A percentile compares a stretch with the other conserved stretches of the same genome.
Evolutionary conservation across 1,284 basidiomycete genomes (phyloP).

Genomic region (Rhodotorula sp.): DNA sequence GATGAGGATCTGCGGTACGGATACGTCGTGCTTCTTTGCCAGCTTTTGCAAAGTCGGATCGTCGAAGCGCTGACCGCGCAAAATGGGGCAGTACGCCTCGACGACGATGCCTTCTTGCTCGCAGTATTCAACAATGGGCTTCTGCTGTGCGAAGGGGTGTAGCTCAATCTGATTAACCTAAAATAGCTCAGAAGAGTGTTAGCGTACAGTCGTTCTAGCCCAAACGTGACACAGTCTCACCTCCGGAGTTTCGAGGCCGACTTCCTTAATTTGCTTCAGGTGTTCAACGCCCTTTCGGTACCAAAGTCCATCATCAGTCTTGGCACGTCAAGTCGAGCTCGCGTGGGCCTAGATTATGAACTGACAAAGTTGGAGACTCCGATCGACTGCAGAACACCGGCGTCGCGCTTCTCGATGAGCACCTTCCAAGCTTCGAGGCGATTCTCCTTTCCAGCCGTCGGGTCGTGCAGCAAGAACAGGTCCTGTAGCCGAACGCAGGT

Average conservation of each 20-base stretch:
- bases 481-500: slow-evolving; percentile 53
- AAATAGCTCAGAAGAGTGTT: no score
- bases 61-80: slow-evolving; percentile 61
- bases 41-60: slow-evolving; percentile 58
- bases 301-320: not conserved
- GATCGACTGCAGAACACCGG: slow-evolving; percentile 66
- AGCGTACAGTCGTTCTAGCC: no score
- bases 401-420: slow-evolving; percentile 59
- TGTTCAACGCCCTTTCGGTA: slow-evolving; percentile 59
- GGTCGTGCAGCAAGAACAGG: slow-evolving; percentile 73
- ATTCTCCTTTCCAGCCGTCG: slow-evolving; percentile 59
- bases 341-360: slow-evolving; percentile 34
- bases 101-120: slow-evolving; percentile 64
- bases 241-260: slow-evolving; percentile 63
- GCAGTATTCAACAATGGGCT: slow-evolving; percentile 74
- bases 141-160: slow-evolving; percentile 79
- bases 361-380: slow-evolving; percentile 69
- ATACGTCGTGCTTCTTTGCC: slow-evolving; percentile 62
- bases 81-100: slow-evolving; percentile 70
- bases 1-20: slow-evolving; percentile 69
- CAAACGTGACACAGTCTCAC: slow-evolving; percentile 53
- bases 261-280: slow-evolving; percentile 66
- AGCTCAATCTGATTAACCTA: slow-evolving; percentile 63
- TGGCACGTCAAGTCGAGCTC: slow-evolving; percentile 49
- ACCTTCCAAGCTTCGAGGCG: slow-evolving; percentile 66